Evolutionary conservation across 208 protist genomes (phyloP).

Genomic region (Paratrypanosoma confusum): DNA sequence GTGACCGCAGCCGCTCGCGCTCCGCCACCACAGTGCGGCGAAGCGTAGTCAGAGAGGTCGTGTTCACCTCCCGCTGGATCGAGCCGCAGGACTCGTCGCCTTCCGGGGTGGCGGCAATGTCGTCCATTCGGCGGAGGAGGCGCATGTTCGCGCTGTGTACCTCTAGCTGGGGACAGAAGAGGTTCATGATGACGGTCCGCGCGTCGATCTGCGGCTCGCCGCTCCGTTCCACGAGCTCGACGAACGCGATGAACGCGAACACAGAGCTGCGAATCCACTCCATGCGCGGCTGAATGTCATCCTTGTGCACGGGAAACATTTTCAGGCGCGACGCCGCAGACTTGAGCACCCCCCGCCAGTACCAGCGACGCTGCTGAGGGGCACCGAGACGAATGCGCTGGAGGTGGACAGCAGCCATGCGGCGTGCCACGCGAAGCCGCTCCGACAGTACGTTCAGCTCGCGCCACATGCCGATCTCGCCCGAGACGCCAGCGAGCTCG

Average conservation of each 20-base stretch:
- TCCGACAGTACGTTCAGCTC: constrained; percentile 73
- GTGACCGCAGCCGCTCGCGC: constrained; percentile 14
- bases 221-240: constrained; percentile 51
- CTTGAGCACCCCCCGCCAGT: constrained; percentile 70
- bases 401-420: constrained; percentile 41
- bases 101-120: neutral
- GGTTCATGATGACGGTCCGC: constrained; percentile 33
- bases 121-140: neutral
- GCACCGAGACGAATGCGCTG: constrained; percentile 75
- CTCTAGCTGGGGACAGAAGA: constrained; percentile 55
- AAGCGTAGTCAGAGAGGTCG: neutral
- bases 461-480: constrained; percentile 76
- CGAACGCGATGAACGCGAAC: constrained; percentile 71
- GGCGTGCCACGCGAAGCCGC: constrained; percentile 42
- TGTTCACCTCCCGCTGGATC: neutral
- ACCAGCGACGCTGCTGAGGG: constrained; percentile 74
- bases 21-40: constrained; percentile 13
- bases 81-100: neutral
- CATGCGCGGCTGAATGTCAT: constrained; percentile 69
- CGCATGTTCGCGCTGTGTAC: too few species aligned
- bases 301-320: constrained; percentile 52
- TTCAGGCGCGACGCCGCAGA: constrained; percentile 46
- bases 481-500: constrained; percentile 40
- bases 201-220: constrained; percentile 37
- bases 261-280: constrained; percentile 71